phyloP scores from a whole-genome alignment of 768 basidiomycete genomes.

The Tricholoma matsutake region DNA sequence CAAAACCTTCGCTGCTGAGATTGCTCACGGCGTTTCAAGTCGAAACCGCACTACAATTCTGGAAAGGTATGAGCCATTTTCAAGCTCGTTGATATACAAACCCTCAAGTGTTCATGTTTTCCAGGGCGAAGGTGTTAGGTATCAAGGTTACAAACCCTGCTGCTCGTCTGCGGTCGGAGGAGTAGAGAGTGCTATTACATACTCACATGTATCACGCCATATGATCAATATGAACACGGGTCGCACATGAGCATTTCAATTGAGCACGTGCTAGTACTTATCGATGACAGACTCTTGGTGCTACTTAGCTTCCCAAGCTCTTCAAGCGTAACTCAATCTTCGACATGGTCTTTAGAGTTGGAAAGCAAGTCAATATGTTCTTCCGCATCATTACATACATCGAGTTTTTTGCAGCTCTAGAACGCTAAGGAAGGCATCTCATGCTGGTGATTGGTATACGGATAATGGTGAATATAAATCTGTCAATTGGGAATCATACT shows the following conservation, averaged over 20 bases:
- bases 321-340: too few species aligned
- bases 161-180: constrained; percentile 93
- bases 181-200: constrained; percentile 50
- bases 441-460: constrained; percentile 92
- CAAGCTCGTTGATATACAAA: not conserved
- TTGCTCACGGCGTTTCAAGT: constrained; percentile 95
- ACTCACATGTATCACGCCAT: constrained; percentile 48
- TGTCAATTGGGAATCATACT: constrained; percentile 8
- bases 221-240: constrained; percentile 26
- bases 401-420: constrained; percentile 7
- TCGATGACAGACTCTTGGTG: not conserved
- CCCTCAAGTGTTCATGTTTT: constrained; percentile 8
- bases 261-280: not conserved
- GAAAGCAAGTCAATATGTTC: constrained; percentile 14
- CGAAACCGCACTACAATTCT: constrained; percentile 91
- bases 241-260: not conserved
- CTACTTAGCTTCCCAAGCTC: too few species aligned
- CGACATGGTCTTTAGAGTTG: constrained; percentile 16
- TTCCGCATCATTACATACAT: not conserved
- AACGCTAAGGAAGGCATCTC: constrained; percentile 56
- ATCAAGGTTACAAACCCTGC: constrained; percentile 94
- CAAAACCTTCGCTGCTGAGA: constrained; percentile 92
- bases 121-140: constrained; percentile 78
- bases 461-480: constrained; percentile 46
- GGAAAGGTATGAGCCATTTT: constrained; percentile 59